phyloP scores from a whole-genome alignment of 345 rosid genomes.

The Toxicodendron radicans region DNA sequence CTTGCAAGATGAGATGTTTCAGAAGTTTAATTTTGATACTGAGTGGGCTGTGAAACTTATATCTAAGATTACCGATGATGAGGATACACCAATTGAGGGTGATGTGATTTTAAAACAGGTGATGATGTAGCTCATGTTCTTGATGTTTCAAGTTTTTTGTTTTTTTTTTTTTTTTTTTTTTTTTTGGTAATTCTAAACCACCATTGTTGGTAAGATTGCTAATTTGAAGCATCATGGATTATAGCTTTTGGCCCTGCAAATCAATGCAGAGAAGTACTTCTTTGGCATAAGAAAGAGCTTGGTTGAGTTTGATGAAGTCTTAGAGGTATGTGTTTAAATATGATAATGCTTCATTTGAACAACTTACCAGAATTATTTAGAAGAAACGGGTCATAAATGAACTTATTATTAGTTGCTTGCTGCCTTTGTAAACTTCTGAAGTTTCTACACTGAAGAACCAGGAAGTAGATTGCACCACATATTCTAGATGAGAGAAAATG shows the following conservation, averaged over 20 bases:
- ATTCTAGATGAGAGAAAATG: background rate
- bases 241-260: conserved; percentile 84
- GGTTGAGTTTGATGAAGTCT: conserved; percentile 94
- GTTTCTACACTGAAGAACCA: background rate
- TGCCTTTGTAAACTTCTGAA: background rate
- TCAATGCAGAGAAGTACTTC: conserved; percentile 90
- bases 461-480: background rate
- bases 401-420: background rate
- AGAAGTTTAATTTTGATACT: conserved; percentile 88
- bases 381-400: background rate
- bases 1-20: conserved; percentile 99
- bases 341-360: conserved; percentile 7
- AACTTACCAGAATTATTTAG: background rate
- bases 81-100: conserved; percentile 89
- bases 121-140: conserved; percentile 17
- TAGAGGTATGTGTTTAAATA: conserved; percentile 58
- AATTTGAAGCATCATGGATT: conserved; percentile 25
- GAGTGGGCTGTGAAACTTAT: conserved; percentile 93
- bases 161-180: background rate
- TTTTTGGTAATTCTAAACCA: background rate
- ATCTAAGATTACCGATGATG: conserved; percentile 78
- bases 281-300: conserved; percentile 90
- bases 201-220: conserved; percentile 11
- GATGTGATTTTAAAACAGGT: conserved; percentile 87
- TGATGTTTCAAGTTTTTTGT: conserved; percentile 17